phyloP scores from a whole-genome alignment of 768 basidiomycete genomes.

The Tephrocybe sp. region DNA sequence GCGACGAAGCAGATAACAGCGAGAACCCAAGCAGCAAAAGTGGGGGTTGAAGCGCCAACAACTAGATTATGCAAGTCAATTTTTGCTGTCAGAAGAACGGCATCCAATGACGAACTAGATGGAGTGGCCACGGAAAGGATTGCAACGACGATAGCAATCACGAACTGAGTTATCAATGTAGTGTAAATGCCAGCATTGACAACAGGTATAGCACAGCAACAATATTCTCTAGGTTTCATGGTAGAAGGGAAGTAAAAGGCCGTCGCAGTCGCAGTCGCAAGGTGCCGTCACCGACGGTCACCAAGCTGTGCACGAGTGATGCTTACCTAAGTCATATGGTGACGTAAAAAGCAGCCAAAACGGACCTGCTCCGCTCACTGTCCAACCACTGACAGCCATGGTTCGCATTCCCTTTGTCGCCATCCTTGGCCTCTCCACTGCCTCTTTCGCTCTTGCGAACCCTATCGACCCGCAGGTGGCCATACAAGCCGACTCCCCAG shows the following conservation, averaged over 20 bases:
- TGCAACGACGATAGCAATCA: slow-evolving; percentile 64
- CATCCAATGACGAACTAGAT: slow-evolving; percentile 52
- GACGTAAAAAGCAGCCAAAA: slow-evolving; percentile 11
- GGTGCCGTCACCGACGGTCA: not conserved
- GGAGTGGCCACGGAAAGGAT: slow-evolving; percentile 78
- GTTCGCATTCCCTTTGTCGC: slow-evolving; percentile 21
- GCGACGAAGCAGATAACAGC: slow-evolving; percentile 74
- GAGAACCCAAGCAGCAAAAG: slow-evolving; percentile 71
- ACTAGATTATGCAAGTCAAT: slow-evolving; percentile 45
- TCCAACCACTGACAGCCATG: slow-evolving; percentile 15
- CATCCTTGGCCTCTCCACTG: slow-evolving; percentile 23
- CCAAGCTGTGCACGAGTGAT: not conserved
- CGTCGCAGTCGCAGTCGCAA: not conserved
- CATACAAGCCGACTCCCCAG: slow-evolving; percentile 23
- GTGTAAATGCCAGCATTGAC: slow-evolving; percentile 90
- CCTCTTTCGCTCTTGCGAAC: slow-evolving; percentile 18
- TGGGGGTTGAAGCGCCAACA: slow-evolving; percentile 84
- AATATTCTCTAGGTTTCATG: slow-evolving; percentile 85
- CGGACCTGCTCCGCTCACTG: slow-evolving; percentile 15
- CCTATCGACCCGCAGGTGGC: slow-evolving; percentile 24
- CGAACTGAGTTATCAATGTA: slow-evolving; percentile 75
- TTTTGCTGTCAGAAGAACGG: not conserved
- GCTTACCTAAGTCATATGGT: slow-evolving; percentile 11
- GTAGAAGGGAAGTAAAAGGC: slow-evolving; percentile 15
- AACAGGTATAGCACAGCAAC: slow-evolving; percentile 90